Base-by-base conservation (phyloP, 2,329 filamentous ascomycete genomes). In the Neopestalotiopsis sp. region DNA sequence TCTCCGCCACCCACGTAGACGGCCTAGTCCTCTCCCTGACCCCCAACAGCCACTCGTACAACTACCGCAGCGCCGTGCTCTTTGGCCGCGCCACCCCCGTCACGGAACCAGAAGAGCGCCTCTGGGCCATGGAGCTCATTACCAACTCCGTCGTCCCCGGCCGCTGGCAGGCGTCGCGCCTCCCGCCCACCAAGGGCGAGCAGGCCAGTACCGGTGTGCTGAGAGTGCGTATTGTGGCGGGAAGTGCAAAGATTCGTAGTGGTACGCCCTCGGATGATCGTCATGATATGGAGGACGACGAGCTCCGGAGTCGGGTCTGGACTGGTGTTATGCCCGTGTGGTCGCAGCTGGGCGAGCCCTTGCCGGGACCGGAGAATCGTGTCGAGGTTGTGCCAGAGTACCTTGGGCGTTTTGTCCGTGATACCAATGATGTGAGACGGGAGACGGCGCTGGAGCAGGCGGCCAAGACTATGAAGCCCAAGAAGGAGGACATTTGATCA, bases 41-140 rank as follows among this genome's bases (percentile, higher is more conserved):
- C 0, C 92, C 94, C 13, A 92, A 93, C 82, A 89, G 88, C 69
- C 93, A 97, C 83, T 93, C 89, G 82, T 95, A 94, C 84, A 95
- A 97, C 84, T 97, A 96, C 82, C 92, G 93, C 71, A 94, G 91
- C 52, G 92, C 92, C 12, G 84, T 94, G 9, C 84, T 96, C 13
- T 94, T 95, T 75, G 94, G 94, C 1, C 88, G 90, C 77, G 94
- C 91, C 0, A 84, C 81, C 9, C 79, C 91, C 1, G 92, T 97
- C 6, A 87, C 88, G 1, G 88, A 92, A 70, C 78, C 81, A 0
- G 87, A 85, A 2, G 94, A 97, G 82, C 93, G 93, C 77, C 77
- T 93, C 4, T 96, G 88, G 81, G 94, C 93, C 7, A 92, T 97
- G 89, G 82, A 90, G 74, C 83, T 92, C 68, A 91, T 97, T 77